Conservation (phyloP, 1,284 basidiomycete genomes). For the Austroboletus rostrupii region DNA sequence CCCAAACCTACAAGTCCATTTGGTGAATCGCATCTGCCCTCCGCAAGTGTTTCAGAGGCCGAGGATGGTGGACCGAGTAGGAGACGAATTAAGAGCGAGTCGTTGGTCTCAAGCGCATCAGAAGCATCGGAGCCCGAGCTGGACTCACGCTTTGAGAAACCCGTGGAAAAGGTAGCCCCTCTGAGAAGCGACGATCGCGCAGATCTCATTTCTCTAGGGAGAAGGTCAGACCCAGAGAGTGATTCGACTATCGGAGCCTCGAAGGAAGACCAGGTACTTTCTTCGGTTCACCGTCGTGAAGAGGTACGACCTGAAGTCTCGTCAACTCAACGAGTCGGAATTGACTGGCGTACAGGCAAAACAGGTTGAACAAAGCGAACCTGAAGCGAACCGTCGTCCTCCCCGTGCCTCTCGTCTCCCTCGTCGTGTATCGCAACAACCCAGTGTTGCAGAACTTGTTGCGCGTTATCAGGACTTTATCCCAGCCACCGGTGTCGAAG, state of each 20-base stretch:
- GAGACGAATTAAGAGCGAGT: slow-evolving; percentile 50
- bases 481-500: slow-evolving; percentile 66
- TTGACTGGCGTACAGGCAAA: slow-evolving; percentile 12
- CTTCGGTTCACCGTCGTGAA: slow-evolving; percentile 16
- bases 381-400: slow-evolving; percentile 15
- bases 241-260: slow-evolving; percentile 88
- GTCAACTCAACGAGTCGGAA: background rate
- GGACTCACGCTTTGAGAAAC: slow-evolving; percentile 26
- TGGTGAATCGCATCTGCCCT: slow-evolving; percentile 52
- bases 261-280: slow-evolving; percentile 35
- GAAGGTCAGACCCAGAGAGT: slow-evolving; percentile 64
- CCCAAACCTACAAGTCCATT: slow-evolving; percentile 50
- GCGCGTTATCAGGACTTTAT: slow-evolving; percentile 78
- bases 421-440: slow-evolving; percentile 52
- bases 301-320: slow-evolving; percentile 23
- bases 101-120: slow-evolving; percentile 56
- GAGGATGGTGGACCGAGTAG: slow-evolving; percentile 55
- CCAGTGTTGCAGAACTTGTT: slow-evolving; percentile 81
- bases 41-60: slow-evolving; percentile 72
- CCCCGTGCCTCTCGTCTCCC: slow-evolving; percentile 64
- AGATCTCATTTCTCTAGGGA: slow-evolving; percentile 10
- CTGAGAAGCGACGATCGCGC: slow-evolving; percentile 20
- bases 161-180: slow-evolving; percentile 21
- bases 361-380: slow-evolving; percentile 22
- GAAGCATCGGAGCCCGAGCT: slow-evolving; percentile 52